Evolutionary conservation across 305 asterid genomes (phyloP).

Genomic region (Fraxinus greggii): DNA sequence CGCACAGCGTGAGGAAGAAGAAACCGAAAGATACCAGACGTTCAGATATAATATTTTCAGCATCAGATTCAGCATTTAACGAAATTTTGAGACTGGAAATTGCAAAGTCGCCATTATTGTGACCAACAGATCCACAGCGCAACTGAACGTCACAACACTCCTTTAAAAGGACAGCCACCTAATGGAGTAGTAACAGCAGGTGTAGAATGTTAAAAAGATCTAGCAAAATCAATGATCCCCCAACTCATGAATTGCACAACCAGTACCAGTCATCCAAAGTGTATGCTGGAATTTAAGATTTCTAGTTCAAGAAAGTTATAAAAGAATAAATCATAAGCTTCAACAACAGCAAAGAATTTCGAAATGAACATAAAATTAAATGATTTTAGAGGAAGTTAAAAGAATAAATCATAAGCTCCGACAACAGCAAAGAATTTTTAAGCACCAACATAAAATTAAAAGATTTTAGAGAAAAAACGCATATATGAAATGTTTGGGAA

Average conservation of each 20-base stretch:
- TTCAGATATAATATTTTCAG: slow-evolving; percentile 48
- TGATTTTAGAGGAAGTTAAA: not conserved
- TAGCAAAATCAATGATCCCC: not conserved
- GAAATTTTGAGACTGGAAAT: slow-evolving; percentile 29
- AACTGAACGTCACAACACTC: slow-evolving; percentile 94
- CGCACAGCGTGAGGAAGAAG: not conserved
- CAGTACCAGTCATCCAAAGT: not conserved
- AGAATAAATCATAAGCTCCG: not conserved
- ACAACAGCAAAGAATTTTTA: not conserved
- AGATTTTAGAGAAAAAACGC: not conserved
- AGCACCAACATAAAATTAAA: not conserved
- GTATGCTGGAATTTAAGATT: not conserved
- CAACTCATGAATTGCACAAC: slow-evolving; percentile 13
- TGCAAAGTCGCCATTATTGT: slow-evolving; percentile 34
- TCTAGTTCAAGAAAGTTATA: not conserved
- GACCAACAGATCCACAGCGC: slow-evolving; percentile 75
- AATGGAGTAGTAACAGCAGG: slow-evolving; percentile 17
- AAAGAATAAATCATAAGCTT: not conserved
- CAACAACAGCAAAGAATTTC: slow-evolving; percentile 1
- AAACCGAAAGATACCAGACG: slow-evolving; percentile 43
- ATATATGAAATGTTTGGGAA: not conserved
- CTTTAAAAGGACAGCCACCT: slow-evolving; percentile 86
- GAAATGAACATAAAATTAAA: slow-evolving; percentile 1
- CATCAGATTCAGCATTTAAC: slow-evolving; percentile 36
- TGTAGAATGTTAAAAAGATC: not conserved